Evolutionary conservation across 1,284 basidiomycete genomes (phyloP).

Genomic region (Nidula niveotomentosa): DNA sequence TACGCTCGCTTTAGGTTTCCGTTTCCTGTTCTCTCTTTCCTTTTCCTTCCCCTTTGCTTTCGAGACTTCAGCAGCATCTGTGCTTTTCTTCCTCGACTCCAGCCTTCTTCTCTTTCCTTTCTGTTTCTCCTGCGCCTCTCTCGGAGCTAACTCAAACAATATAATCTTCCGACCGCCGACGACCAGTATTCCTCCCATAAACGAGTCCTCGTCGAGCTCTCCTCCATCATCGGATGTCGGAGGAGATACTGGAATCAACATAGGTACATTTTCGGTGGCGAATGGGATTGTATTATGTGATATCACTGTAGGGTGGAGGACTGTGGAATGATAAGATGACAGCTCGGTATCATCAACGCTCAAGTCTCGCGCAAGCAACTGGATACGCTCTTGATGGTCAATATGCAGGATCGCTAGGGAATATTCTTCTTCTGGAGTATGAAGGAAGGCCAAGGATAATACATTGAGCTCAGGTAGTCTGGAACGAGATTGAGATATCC

Average conservation of each 20-base stretch:
- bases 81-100: constrained; percentile 47
- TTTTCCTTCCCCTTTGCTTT: constrained; percentile 56
- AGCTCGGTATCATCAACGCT: constrained; percentile 48
- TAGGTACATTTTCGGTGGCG: constrained; percentile 38
- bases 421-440: constrained; percentile 42
- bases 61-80: constrained; percentile 33
- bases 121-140: constrained; percentile 48
- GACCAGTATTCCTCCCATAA: constrained; percentile 67
- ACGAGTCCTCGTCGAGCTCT: constrained; percentile 28
- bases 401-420: constrained; percentile 68
- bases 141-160: constrained; percentile 54
- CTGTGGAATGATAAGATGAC: constrained; percentile 46
- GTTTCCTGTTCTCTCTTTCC: constrained; percentile 49
- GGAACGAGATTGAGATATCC: constrained; percentile 1
- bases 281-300: constrained; percentile 34
- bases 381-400: constrained; percentile 61
- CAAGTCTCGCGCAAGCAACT: constrained; percentile 61
- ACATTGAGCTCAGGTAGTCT: constrained; percentile 80
- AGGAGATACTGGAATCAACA: constrained; percentile 46
- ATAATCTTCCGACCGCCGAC: constrained; percentile 63
- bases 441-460: constrained; percentile 68
- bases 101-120: constrained; percentile 49
- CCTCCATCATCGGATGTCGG: constrained; percentile 19
- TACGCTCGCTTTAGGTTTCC: constrained; percentile 50
- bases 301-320: constrained; percentile 45